Evolutionary conservation across 306 rosid species (phyloP).

Genomic region (Erythrophleum fordii): DNA sequence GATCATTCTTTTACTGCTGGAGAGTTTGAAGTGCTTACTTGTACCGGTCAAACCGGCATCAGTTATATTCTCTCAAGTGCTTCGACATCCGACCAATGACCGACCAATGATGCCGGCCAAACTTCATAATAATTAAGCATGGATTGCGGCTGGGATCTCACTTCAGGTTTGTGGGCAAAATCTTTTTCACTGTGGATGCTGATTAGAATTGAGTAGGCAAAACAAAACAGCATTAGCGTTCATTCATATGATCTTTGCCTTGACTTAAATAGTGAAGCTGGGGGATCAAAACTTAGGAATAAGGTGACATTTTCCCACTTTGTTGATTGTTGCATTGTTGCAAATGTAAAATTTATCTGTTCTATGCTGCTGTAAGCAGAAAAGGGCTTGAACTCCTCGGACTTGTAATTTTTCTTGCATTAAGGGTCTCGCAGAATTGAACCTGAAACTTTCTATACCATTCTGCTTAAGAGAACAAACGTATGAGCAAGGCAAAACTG

Average conservation of each 20-base stretch:
- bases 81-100: too few species aligned
- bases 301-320: not conserved
- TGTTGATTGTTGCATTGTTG: not conserved
- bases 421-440: not conserved
- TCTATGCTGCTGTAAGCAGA: not conserved
- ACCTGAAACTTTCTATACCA: not conserved
- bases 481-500: not conserved
- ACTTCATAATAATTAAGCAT: not conserved
- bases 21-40: slow-evolving; percentile 60
- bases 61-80: slow-evolving; percentile 22
- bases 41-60: slow-evolving; percentile 52
- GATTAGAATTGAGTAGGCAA: slow-evolving; percentile 7
- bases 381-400: not conserved
- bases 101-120: slow-evolving; percentile 3
- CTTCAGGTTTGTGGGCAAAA: not conserved
- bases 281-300: not conserved
- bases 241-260: slow-evolving; percentile 10
- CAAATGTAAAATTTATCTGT: not conserved
- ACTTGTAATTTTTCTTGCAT: not conserved
- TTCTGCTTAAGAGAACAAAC: not conserved
- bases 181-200: slow-evolving; percentile 11
- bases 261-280: not conserved
- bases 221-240: slow-evolving; percentile 4
- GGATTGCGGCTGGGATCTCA: not conserved
- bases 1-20: slow-evolving; percentile 54